Percentiles rank a stretch among this genome's conserved stretches.
These are phyloP conservation scores for Amanita exitialis DNA, from an alignment of 768 basidiomycete species.

Conservation along the genomic window DNA sequence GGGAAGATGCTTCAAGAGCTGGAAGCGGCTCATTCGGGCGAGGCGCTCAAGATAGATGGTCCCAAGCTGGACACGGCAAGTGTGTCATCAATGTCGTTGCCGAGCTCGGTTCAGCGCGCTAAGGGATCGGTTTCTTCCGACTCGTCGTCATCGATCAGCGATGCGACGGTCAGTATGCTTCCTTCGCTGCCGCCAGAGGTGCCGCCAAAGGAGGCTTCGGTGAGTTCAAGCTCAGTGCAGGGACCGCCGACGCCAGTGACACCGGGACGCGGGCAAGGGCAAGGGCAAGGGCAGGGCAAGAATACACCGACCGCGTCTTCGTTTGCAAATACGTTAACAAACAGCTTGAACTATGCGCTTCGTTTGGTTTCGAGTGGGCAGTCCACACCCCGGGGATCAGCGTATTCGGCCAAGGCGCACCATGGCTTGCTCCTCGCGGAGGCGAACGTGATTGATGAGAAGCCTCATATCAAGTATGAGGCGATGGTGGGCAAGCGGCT, in stretches of 20 bases:
- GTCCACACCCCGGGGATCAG: conserved; percentile 19
- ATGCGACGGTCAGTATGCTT: conserved; percentile 8
- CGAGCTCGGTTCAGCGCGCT: neutral
- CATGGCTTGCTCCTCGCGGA: conserved; percentile 39
- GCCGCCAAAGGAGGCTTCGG: conserved; percentile 12
- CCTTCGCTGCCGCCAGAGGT: conserved; percentile 11
- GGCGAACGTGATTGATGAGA: conserved; percentile 44
- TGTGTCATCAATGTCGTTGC: conserved; percentile 7
- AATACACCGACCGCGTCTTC: conserved; percentile 19
- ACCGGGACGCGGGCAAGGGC: no score
- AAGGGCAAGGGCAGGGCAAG: neutral
- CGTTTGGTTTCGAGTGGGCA: conserved; percentile 39
- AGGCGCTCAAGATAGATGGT: no score
- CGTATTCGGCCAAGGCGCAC: conserved; percentile 29
- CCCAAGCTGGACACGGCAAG: conserved; percentile 13
- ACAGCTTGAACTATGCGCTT: conserved; percentile 47
- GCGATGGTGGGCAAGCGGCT: conserved; percentile 68
- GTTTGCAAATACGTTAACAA: conserved; percentile 38
- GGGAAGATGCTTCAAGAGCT: conserved; percentile 38
- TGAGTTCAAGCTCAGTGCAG: conserved; percentile 1
- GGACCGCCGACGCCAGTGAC: conserved; percentile 7
- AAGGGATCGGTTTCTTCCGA: conserved; percentile 8
- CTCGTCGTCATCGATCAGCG: conserved; percentile 22
- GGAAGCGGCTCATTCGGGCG: conserved; percentile 18
- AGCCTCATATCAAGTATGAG: conserved; percentile 77